Percentiles rank a stretch among this genome's conserved stretches.
phyloP scores from a whole-genome alignment of 768 basidiomycete genomes.

The Jaapia argillacea region DNA sequence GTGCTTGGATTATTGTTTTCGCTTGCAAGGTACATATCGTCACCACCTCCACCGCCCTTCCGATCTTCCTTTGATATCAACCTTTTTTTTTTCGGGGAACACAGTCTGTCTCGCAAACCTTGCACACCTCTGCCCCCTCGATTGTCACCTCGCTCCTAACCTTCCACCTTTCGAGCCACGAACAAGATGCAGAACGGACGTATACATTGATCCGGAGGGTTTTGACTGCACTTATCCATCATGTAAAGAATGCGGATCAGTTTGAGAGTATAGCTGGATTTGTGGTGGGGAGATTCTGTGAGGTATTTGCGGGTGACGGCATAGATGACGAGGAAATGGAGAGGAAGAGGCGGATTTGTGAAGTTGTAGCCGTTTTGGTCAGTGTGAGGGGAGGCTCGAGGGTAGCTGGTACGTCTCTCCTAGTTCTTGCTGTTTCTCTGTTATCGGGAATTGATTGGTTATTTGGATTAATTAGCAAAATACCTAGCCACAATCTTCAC shows the following conservation, averaged over 20 bases:
- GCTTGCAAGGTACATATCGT: conserved; percentile 57
- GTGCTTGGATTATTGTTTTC: conserved; percentile 65
- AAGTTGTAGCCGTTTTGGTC: conserved; percentile 44
- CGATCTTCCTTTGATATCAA: too few species aligned
- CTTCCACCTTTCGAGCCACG: conserved; percentile 35
- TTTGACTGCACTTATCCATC: conserved; percentile 75
- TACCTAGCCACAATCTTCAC: conserved; percentile 27
- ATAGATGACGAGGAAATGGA: conserved; percentile 19
- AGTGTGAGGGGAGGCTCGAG: conserved; percentile 67
- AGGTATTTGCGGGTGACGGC: conserved; percentile 8
- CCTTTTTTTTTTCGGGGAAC: too few species aligned
- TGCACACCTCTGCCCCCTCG: conserved; percentile 67
- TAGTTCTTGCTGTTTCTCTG: background rate
- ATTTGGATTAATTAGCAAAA: conserved; percentile 15
- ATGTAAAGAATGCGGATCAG: conserved; percentile 61
- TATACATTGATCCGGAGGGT: conserved; percentile 57
- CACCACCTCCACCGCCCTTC: background rate
- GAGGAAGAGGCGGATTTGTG: conserved; percentile 39
- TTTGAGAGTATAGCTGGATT: conserved; percentile 49
- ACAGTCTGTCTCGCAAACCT: conserved; percentile 72
- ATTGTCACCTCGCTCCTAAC: conserved; percentile 50
- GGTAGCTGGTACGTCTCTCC: conserved; percentile 38
- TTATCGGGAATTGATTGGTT: background rate
- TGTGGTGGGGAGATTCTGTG: conserved; percentile 35
- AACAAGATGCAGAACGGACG: conserved; percentile 25